Percentiles rank a stretch among this genome's conserved stretches.
These are phyloP conservation scores for Psilocybe sp. DNA, from an alignment of 768 basidiomycete genomes.

Conservation along the genomic window DNA sequence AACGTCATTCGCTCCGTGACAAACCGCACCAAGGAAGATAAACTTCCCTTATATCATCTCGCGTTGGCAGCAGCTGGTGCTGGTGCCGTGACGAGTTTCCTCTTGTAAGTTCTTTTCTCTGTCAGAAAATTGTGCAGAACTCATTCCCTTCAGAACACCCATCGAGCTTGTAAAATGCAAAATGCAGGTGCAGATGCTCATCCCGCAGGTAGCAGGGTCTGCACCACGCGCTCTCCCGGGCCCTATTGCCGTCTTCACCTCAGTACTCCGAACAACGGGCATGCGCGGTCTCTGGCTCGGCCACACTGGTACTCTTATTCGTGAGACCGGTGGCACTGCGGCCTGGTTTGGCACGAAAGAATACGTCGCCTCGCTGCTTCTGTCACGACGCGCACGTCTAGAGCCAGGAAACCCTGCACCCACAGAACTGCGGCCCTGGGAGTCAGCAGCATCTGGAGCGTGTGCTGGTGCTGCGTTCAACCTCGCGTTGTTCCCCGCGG, in stretches of 20 bases:
- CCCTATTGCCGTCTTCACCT: constrained; percentile 23
- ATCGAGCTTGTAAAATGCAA: constrained; percentile 38
- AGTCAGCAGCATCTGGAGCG: constrained; percentile 79
- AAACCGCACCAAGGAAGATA: constrained; percentile 33
- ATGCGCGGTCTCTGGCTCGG: constrained; percentile 18
- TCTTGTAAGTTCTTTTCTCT: constrained; percentile 56
- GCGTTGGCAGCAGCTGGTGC: constrained; percentile 84
- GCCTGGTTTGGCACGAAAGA: constrained; percentile 91
- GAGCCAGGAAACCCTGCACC: constrained; percentile 9
- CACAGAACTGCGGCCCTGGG: constrained; percentile 53
- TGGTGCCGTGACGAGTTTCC: constrained; percentile 82
- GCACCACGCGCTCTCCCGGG: constrained; percentile 20
- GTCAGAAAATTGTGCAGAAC: constrained; percentile 59
- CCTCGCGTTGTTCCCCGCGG: constrained; percentile 83
- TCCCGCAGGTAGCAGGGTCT: constrained; percentile 9
- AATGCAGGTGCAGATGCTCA: constrained; percentile 35
- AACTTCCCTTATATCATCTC: constrained; percentile 65
- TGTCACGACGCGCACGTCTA: constrained; percentile 38
- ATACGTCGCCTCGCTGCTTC: constrained; percentile 60
- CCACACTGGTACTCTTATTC: constrained; percentile 69
- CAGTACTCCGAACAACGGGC: constrained; percentile 25
- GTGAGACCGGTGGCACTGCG: constrained; percentile 82
- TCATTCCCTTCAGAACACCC: constrained; percentile 31
- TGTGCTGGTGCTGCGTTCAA: constrained; percentile 79
- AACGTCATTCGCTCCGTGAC: constrained; percentile 46